These are phyloP conservation scores for Solanum pinnatisectum DNA, from an alignment of 257 asterid species.

Conservation along the genomic window DNA sequence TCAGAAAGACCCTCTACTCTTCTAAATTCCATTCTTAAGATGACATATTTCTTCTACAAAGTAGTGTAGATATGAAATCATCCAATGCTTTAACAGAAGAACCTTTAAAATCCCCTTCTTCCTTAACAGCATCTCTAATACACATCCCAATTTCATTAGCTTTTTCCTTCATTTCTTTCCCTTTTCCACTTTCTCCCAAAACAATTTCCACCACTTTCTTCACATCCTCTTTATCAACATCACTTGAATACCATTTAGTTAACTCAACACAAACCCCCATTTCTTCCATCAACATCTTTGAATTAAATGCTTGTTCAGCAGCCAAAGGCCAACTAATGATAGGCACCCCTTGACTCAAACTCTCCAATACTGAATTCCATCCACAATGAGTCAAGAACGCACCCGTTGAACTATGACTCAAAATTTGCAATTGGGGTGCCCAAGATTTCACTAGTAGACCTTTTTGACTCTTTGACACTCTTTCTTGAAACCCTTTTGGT, in stretches of 20 bases:
- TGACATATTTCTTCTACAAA: slow-evolving; percentile 6
- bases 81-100: slow-evolving; percentile 50
- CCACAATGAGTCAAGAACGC: slow-evolving; percentile 91
- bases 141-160: slow-evolving; percentile 42
- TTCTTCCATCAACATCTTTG: slow-evolving; percentile 77
- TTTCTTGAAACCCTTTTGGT: slow-evolving; percentile 46
- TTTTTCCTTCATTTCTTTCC: slow-evolving; percentile 48
- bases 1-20: background rate
- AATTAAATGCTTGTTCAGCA: slow-evolving; percentile 78
- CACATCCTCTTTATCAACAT: slow-evolving; percentile 44
- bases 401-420: slow-evolving; percentile 54
- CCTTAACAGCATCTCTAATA: slow-evolving; percentile 46
- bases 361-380: slow-evolving; percentile 81
- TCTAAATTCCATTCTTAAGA: background rate
- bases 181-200: slow-evolving; percentile 41
- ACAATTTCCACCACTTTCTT: slow-evolving; percentile 42
- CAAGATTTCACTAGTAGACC: slow-evolving; percentile 67
- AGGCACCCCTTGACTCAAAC: slow-evolving; percentile 87
- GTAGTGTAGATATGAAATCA: slow-evolving; percentile 36
- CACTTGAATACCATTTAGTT: slow-evolving; percentile 33
- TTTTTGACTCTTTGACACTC: slow-evolving; percentile 11
- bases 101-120: slow-evolving; percentile 31
- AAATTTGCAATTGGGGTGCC: slow-evolving; percentile 94
- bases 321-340: slow-evolving; percentile 94
- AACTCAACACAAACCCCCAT: slow-evolving; percentile 66